These are phyloP conservation scores for Citrus hindsii DNA, from an alignment of 345 rosid species.

Conservation along the genomic window DNA sequence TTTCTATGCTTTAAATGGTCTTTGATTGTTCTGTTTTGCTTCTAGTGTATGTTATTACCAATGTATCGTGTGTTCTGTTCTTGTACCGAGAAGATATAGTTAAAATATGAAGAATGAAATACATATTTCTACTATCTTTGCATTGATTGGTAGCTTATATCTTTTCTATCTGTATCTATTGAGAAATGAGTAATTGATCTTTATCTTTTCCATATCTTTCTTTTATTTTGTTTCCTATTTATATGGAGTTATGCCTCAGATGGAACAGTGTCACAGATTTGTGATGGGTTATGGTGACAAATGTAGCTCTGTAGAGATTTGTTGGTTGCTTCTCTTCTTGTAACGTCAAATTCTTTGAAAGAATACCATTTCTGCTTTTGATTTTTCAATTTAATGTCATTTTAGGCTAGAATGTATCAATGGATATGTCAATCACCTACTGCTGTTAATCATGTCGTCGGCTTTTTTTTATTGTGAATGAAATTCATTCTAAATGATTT, in stretches of 20 bases:
- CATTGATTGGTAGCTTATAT: slow-evolving; percentile 7
- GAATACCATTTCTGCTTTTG: not conserved
- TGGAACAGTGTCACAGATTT: not conserved
- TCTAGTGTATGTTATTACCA: slow-evolving; percentile 7
- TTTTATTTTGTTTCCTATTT: not conserved
- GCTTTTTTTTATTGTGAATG: not conserved
- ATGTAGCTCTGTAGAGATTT: not conserved
- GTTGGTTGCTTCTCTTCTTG: not conserved
- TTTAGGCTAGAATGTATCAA: not conserved
- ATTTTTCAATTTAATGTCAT: not conserved
- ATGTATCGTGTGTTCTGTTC: slow-evolving; percentile 13
- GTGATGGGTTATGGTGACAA: not conserved
- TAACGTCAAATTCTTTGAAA: not conserved
- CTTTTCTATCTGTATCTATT: slow-evolving; percentile 1
- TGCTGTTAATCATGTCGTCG: not conserved
- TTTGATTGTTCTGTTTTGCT: slow-evolving; percentile 26
- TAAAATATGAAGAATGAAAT: slow-evolving; percentile 30
- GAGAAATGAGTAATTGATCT: slow-evolving; percentile 5
- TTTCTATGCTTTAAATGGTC: not conserved
- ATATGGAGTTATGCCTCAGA: not conserved
- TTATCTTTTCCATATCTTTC: not conserved
- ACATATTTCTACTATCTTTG: slow-evolving; percentile 23
- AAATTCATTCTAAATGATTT: not conserved
- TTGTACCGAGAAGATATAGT: slow-evolving; percentile 23
- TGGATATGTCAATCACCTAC: not conserved